Percentiles rank a stretch among this genome's conserved stretches.
These are phyloP conservation scores for Phytophthora fragariaefolia DNA, from an alignment of 352 stramenopile genomes.

Conservation along the genomic window DNA sequence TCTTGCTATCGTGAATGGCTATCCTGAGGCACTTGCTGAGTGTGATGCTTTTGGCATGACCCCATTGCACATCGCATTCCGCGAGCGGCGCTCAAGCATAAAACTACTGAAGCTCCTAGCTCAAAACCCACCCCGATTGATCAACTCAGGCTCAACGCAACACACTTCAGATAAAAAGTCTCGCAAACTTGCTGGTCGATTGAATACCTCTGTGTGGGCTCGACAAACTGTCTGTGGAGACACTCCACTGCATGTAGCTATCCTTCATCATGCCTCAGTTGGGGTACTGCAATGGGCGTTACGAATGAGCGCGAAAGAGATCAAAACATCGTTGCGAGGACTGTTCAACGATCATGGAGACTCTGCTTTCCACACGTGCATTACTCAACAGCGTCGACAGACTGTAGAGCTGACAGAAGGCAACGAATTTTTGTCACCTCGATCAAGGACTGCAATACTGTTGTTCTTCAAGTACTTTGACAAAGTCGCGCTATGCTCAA, in stretches of 20 bases:
- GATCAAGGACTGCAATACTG: conserved; percentile 44
- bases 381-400: conserved; percentile 30
- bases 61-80: conserved; percentile 66
- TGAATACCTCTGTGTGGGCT: conserved; percentile 22
- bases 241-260: conserved; percentile 46
- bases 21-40: conserved; percentile 45
- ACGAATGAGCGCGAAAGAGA: conserved; percentile 5
- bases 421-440: conserved; percentile 27
- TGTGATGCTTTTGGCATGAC: conserved; percentile 65
- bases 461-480: conserved; percentile 51
- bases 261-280: conserved; percentile 43
- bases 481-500: conserved; percentile 31
- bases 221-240: conserved; percentile 39
- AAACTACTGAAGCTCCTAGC: conserved; percentile 41
- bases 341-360: conserved; percentile 47
- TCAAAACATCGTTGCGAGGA: conserved; percentile 1
- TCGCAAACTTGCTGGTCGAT: neutral
- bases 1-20: conserved; percentile 44
- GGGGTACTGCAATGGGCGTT: conserved; percentile 50
- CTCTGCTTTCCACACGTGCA: conserved; percentile 51
- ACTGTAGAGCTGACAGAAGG: conserved; percentile 1
- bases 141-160: neutral
- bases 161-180: neutral
- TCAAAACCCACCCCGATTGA: conserved; percentile 5
- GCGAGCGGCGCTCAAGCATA: conserved; percentile 35